Base-by-base conservation (phyloP, 225 moss, liverwort and hornwort species). In the Takakia lepidozioides region DNA sequence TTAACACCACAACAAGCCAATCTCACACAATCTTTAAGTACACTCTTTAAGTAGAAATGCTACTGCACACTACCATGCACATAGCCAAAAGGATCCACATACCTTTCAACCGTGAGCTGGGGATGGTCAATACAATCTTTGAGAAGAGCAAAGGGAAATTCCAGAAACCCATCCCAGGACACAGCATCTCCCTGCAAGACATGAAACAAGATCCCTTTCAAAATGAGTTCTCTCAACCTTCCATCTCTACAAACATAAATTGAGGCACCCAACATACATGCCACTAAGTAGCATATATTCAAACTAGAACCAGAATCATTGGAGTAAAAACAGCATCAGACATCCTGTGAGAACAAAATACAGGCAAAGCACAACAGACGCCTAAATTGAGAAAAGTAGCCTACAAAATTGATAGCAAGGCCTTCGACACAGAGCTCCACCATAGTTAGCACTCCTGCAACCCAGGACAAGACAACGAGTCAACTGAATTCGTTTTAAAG, bases 401-500 rank as follows among this genome's bases (percentile, higher is more conserved):
- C 66, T 69, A 87, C 86, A 67, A 87, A 83, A 50, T 83, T 74
- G 61, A 87, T 63, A 34, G 82, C 86, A 63, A 87, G 76, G 56
- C 71, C 70, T 47, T 54, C 60, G 19, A 51, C 60, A 43, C 79
- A 83, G 21, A 80, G 69, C 48, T 66, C 66, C 22, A 28, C 30
- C 35, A 83, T 62, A 1, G 52, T 58, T 21, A 39, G 57, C 11
- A 68, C 48, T 47, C 82, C 86, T 86, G 63, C 70, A 73, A 18
- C 13, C 34, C 22, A 54, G 52, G 52, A 25, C n/a, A 24, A 29
- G 27, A 4, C 25, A 51, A 4, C 29, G 13, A 36, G 10, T 13
- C 15, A 17, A 25, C 17, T 9, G 29, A 25, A 20, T 10, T 25
- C 10, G 16, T 5, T 14, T 1, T 35, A 1, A 15, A 39, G 18